Percentiles rank a stretch among this genome's conserved stretches.
These are phyloP conservation scores for Debaryomyces sp. DNA, from an alignment of 1,139 yeast genomes.

Conservation along the genomic window DNA sequence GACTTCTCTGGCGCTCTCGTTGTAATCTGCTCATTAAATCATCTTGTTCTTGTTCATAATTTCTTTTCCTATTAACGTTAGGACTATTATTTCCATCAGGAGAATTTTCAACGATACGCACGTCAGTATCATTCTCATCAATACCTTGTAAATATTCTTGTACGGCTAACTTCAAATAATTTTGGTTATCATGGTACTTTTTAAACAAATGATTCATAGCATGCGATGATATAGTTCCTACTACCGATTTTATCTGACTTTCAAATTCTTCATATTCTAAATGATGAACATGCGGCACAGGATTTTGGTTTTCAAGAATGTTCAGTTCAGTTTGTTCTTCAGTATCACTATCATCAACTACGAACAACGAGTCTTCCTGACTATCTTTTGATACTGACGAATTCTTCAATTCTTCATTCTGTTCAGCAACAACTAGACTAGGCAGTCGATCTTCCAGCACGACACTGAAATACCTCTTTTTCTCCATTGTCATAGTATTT, in stretches of 20 bases:
- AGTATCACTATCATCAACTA: slow-evolving; percentile 17
- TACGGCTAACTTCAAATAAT: slow-evolving; percentile 30
- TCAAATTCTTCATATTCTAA: slow-evolving; percentile 20
- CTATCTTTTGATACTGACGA: not conserved
- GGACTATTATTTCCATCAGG: slow-evolving; percentile 10
- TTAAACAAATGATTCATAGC: slow-evolving; percentile 22
- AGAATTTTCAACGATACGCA: slow-evolving; percentile 11
- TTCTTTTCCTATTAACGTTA: slow-evolving; percentile 3
- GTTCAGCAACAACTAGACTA: not conserved
- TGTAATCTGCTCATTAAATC: slow-evolving; percentile 18
- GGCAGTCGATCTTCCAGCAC: not conserved
- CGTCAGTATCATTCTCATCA: slow-evolving; percentile 12
- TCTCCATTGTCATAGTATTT: not conserved
- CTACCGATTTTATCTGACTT: slow-evolving; percentile 21
- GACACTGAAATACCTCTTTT: slow-evolving; percentile 10
- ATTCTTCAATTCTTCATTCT: not conserved
- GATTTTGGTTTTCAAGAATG: not conserved
- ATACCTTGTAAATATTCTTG: slow-evolving; percentile 25
- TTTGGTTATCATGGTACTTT: slow-evolving; percentile 25
- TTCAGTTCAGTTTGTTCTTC: not conserved
- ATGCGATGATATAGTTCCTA: slow-evolving; percentile 25
- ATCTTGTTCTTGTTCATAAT: slow-evolving; percentile 10
- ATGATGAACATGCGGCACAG: not conserved
- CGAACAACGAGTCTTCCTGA: slow-evolving; percentile 18
- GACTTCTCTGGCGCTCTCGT: slow-evolving; percentile 14